phyloP scores from a whole-genome alignment of 108 stramenopile genomes.

The Conticribra weissflogii region DNA sequence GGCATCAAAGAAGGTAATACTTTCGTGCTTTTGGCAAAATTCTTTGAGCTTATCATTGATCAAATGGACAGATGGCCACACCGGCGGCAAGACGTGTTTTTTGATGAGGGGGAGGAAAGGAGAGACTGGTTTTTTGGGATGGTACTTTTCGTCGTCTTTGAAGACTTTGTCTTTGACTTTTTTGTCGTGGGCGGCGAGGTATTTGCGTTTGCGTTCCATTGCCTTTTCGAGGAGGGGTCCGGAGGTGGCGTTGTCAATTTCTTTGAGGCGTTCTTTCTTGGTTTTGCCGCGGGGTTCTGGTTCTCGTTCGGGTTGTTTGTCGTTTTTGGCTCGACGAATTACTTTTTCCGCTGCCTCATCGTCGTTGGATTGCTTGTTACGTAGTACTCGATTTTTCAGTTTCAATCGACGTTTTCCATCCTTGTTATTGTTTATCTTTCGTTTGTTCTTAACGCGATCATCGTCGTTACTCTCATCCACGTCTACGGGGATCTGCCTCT shows the following conservation, averaged over 20 bases:
- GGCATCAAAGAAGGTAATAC: constrained; percentile 80
- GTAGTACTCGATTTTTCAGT: too few species aligned
- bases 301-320: too few species aligned
- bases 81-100: constrained; percentile 50
- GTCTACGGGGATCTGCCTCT: constrained; percentile 10
- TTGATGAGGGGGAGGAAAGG: constrained; percentile 46
- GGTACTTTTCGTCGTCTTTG: constrained; percentile 42
- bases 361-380: too few species aligned
- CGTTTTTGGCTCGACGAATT: background rate
- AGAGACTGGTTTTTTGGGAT: constrained; percentile 43
- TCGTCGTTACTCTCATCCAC: background rate
- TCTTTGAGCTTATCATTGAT: constrained; percentile 72
- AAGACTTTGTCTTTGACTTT: constrained; percentile 20
- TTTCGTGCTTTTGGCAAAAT: constrained; percentile 58
- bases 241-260: constrained; percentile 37
- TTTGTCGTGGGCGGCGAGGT: constrained; percentile 23
- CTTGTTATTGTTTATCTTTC: background rate
- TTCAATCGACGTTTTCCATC: constrained; percentile 1
- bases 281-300: too few species aligned
- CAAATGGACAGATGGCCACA: constrained; percentile 76
- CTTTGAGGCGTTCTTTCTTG: constrained; percentile 28
- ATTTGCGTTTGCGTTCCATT: constrained; percentile 38
- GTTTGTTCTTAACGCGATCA: background rate
- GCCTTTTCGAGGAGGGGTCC: constrained; percentile 42
- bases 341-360: constrained; percentile 1